Conservation (phyloP, 2,329 filamentous ascomycete species). For the Orbilia ellipsospora region DNA sequence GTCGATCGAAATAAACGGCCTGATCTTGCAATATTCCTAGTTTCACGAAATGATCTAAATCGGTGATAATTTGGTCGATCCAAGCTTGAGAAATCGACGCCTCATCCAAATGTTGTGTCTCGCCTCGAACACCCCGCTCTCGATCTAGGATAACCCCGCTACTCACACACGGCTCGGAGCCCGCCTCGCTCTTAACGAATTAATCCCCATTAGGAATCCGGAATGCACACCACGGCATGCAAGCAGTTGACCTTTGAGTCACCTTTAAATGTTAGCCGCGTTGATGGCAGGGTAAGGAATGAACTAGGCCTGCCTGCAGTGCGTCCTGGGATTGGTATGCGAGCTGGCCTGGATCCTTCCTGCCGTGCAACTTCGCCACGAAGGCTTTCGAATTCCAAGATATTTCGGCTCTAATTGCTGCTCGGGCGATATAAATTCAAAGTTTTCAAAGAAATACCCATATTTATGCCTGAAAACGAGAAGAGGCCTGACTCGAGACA, state of each 20-base stretch:
- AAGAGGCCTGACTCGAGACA: background rate
- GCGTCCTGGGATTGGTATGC: background rate
- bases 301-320: background rate
- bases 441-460: no score
- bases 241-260: background rate
- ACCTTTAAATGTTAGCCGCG: background rate
- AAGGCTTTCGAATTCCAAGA: background rate
- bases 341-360: conserved; percentile 6
- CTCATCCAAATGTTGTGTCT: background rate
- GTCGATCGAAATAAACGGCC: no score
- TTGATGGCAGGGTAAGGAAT: no score
- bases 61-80: no score
- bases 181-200: no score
- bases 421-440: no score
- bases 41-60: no score
- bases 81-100: background rate
- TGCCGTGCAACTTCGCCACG: background rate
- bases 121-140: conserved; percentile 6
- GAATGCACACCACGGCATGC: background rate
- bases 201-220: background rate
- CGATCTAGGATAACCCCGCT: conserved; percentile 7
- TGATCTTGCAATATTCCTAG: no score
- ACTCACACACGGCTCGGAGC: no score
- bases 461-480: no score
- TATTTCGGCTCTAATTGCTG: no score